phyloP scores from a whole-genome alignment of 768 basidiomycete species.

The Lentinula lateritia region DNA sequence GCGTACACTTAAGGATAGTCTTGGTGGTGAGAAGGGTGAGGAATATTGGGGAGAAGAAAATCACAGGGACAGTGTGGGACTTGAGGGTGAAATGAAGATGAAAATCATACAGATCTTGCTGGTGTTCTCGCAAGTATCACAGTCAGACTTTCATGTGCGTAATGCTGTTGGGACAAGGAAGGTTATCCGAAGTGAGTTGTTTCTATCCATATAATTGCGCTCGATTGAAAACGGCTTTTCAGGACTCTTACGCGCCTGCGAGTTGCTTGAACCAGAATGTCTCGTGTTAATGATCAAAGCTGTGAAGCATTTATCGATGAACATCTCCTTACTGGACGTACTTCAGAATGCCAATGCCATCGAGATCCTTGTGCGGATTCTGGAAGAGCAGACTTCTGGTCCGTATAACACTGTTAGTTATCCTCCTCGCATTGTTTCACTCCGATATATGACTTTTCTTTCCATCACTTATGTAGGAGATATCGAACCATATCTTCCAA shows the following conservation, averaged over 20 bases:
- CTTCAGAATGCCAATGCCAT: slow-evolving; percentile 95
- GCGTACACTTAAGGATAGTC: no score
- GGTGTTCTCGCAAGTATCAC: slow-evolving; percentile 95
- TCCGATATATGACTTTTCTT: background rate
- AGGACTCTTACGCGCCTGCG: slow-evolving; percentile 87
- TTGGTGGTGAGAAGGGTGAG: no score
- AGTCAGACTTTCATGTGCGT: slow-evolving; percentile 89
- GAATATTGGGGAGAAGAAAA: background rate
- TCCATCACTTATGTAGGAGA: slow-evolving; percentile 55
- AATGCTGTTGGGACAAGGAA: slow-evolving; percentile 89
- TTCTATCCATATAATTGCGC: background rate
- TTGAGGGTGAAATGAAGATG: slow-evolving; percentile 57
- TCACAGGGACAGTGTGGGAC: background rate
- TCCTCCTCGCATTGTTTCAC: background rate
- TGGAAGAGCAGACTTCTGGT: slow-evolving; percentile 77
- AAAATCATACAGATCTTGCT: slow-evolving; percentile 87
- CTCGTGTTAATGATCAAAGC: slow-evolving; percentile 89
- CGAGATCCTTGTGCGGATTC: slow-evolving; percentile 80
- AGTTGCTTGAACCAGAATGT: slow-evolving; percentile 81
- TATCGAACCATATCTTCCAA: slow-evolving; percentile 96
- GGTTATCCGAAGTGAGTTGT: slow-evolving; percentile 75
- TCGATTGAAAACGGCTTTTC: background rate
- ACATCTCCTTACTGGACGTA: slow-evolving; percentile 81
- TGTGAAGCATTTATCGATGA: slow-evolving; percentile 95
- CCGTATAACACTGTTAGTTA: slow-evolving; percentile 71